Base-by-base conservation (phyloP, 2,329 filamentous ascomycete species). In the Diaporthe aspalathi region DNA sequence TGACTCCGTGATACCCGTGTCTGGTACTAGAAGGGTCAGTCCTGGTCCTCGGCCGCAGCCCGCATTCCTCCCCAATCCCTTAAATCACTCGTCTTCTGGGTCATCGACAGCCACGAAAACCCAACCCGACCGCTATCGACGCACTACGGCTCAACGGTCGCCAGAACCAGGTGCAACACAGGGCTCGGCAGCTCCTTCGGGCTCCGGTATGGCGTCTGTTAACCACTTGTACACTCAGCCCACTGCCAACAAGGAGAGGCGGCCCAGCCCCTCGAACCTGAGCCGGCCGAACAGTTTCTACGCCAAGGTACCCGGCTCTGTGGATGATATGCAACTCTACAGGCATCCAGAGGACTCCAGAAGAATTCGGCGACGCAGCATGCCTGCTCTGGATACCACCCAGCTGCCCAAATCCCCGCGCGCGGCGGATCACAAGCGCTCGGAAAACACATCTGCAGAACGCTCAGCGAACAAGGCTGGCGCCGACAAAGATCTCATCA, bases 101-200 rank as follows among this genome's bases (percentile, higher is more conserved):
- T 91, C 82, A 81, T 87, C 91, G 52, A 84, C 87, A 5, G 85
- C 89, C 27, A 81, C 85, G 56, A 94, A 94, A 77, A 85, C 91
- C 27, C 90, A 93, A 1, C 93, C 94, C 1, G 94, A 97, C 79
- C 90, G 95, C 72, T 98, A 98, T 80, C 89, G 94, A 76, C 91
- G 94, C 65, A 81, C 87, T 72, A 86, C 60, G 29, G 29, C 86
- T 69, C 85, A 87, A 71, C 88, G 88, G 75, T 85, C 88, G 72
- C 81, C 84, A 20, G 89, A 90, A 75, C 86, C 83, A 74, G 75
- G 79, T n/a, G 73, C 76, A 2, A 68, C 78, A 11, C 73, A 78
- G 54, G 72, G 72, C 56, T 85, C 85, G 45, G 82, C 83, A 27
- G 77, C 80, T 29, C 83, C 86, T n/a, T 87, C 86, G 27, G 83